These are phyloP conservation scores for Petasospora fabianii DNA, from an alignment of 1,139 yeast species.

Conservation along the genomic window DNA sequence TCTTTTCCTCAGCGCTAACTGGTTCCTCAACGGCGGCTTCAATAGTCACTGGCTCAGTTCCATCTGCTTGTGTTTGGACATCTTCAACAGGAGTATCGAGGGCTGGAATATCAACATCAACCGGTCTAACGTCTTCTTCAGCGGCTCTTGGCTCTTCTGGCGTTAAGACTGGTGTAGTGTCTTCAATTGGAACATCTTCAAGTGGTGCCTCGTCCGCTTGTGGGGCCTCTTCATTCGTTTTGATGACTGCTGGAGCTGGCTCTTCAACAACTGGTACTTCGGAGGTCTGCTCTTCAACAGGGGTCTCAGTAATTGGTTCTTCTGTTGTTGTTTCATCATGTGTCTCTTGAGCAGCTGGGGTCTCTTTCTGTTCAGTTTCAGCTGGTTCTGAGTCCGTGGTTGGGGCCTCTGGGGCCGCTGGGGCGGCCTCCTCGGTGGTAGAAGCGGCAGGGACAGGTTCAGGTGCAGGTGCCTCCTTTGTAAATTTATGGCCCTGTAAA, in stretches of 20 bases:
- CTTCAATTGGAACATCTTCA: constrained; percentile 1
- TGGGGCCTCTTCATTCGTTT: not conserved
- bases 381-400: not conserved
- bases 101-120: not conserved
- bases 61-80: not conserved
- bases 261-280: not conserved
- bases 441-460: not conserved
- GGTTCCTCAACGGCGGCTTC: not conserved
- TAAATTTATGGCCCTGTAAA: constrained; percentile 31
- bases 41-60: not conserved
- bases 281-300: not conserved
- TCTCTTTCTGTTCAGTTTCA: not conserved
- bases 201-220: not conserved
- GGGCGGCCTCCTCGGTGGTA: not conserved
- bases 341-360: not conserved
- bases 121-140: too few species aligned
- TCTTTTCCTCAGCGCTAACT: not conserved
- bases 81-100: not conserved
- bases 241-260: not conserved
- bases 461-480: constrained; percentile 14
- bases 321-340: not conserved
- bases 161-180: not conserved
- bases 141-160: constrained; percentile 1
- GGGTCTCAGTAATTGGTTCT: not conserved
- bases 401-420: not conserved